Conservation (phyloP, 306 rosid species). For the Clitoria ternatea region DNA sequence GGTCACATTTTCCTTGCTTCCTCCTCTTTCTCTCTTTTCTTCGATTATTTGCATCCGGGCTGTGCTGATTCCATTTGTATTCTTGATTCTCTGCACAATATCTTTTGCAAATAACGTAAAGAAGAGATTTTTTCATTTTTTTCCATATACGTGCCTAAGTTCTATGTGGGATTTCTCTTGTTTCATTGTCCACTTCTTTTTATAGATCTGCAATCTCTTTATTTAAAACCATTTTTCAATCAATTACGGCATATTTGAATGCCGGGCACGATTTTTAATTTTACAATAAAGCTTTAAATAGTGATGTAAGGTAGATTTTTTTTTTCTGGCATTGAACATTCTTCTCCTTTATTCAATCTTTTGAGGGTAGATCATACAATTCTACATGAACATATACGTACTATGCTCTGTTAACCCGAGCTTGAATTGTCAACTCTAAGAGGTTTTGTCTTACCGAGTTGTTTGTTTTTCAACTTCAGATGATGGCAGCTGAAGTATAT, state of each 20-base stretch:
- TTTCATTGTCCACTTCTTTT: conserved; percentile 3
- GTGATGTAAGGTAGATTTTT: background rate
- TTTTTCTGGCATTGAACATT: background rate
- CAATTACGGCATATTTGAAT: background rate
- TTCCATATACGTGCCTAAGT: background rate
- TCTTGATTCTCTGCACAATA: background rate
- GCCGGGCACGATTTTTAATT: background rate
- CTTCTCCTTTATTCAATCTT: conserved; percentile 5
- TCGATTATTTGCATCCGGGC: background rate
- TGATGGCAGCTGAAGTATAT: conserved; percentile 78
- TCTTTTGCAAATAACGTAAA: background rate
- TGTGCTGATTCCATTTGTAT: conserved; percentile 14
- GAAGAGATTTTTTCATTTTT: background rate
- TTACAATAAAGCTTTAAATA: background rate
- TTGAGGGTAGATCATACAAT: background rate
- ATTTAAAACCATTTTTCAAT: background rate
- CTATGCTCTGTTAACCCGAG: background rate
- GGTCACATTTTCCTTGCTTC: background rate
- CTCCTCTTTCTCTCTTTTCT: background rate
- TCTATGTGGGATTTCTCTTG: background rate
- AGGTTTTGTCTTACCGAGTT: conserved; percentile 7
- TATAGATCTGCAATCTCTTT: conserved; percentile 30
- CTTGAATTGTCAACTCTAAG: background rate
- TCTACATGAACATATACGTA: background rate
- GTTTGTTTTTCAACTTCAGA: conserved; percentile 42